Conservation (phyloP, 345 rosid species). For the Capsella bursapastoris region DNA sequence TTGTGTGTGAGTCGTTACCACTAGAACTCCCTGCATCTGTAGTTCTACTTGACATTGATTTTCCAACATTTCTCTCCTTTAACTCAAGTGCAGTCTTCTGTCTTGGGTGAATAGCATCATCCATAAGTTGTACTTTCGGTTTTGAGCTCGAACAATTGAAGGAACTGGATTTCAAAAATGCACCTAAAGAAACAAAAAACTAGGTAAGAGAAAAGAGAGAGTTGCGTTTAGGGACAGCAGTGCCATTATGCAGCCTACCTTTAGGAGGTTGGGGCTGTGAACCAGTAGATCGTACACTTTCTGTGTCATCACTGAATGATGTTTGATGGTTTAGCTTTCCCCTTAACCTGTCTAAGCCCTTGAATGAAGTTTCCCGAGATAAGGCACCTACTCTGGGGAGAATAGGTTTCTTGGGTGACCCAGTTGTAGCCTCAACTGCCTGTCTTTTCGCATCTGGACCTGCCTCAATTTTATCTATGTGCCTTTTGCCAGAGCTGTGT, state of each 20-base stretch:
- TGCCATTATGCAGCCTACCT: conserved; percentile 53
- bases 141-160: conserved; percentile 61
- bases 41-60: conserved; percentile 73
- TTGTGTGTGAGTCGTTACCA: conserved; percentile 63
- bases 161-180: conserved; percentile 75
- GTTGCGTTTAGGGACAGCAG: conserved; percentile 19
- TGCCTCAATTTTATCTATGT: conserved; percentile 58
- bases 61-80: conserved; percentile 69
- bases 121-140: conserved; percentile 69
- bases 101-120: conserved; percentile 65
- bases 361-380: conserved; percentile 64
- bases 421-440: conserved; percentile 60
- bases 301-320: conserved; percentile 57
- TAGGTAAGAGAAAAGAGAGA: conserved; percentile 5
- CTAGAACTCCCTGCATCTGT: conserved; percentile 52
- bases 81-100: conserved; percentile 56
- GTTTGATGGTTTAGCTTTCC: conserved; percentile 54
- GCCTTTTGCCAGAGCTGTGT: conserved; percentile 61
- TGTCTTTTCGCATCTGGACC: conserved; percentile 61
- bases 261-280: conserved; percentile 57
- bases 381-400: conserved; percentile 53
- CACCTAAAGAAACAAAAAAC: conserved; percentile 53
- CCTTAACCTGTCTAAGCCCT: conserved; percentile 66
- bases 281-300: conserved; percentile 53
- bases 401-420: conserved; percentile 67